Base-by-base conservation (phyloP, 495 filamentous ascomycete species). In the Usnea hakonensis region DNA sequence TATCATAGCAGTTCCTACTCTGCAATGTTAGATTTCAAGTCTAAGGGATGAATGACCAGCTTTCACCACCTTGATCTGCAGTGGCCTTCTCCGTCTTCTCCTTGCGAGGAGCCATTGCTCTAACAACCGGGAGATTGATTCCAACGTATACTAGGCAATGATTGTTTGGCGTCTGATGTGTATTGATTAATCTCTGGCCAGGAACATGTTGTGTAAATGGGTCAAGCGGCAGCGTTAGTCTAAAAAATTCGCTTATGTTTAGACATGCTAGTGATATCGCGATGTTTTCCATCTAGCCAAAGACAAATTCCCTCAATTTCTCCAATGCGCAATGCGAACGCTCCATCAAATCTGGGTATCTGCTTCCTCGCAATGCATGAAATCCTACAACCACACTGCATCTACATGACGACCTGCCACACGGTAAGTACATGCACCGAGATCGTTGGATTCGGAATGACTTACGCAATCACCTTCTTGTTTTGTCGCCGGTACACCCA, bases 381-480 rank as follows among this genome's bases (percentile, higher is more conserved):
- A 44, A 38, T 44, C 38, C 40, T 56, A 5, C 21, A 43, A 28
- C 41, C 32, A 61, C 36, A n/a, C 23, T 37, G 11, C 44, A 61
- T 63, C 84, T 77, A 87, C 84, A 85, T 86, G 64, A 86, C 73
- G 73, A 83, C 72, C 84, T 87, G 66, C 7, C 19, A 50, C 30
- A 19, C 48, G 14, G 69, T 77, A 67, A 81, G 75, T 44, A 61
- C 32, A 38, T 35, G 57, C 30, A 35, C 17, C 9, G 26, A 32
- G 16, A 55, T 40, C 37, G 13, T 44, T 38, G 10, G 23, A 16
- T 43, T 2, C 21, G 44, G n/a, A 37, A 56, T 65, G 43, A 81
- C 92, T 84, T 87, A 96, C 94, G 74, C 94, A 98, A 73, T 97
- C 93, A 64, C 81, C 82, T 38, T 95, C 89, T 63, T 87, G 81